Evolutionary conservation across 306 rosid species (phyloP), one percentile per base, ranked within the genome.

Genomic region (Rosa multiflora): DNA sequence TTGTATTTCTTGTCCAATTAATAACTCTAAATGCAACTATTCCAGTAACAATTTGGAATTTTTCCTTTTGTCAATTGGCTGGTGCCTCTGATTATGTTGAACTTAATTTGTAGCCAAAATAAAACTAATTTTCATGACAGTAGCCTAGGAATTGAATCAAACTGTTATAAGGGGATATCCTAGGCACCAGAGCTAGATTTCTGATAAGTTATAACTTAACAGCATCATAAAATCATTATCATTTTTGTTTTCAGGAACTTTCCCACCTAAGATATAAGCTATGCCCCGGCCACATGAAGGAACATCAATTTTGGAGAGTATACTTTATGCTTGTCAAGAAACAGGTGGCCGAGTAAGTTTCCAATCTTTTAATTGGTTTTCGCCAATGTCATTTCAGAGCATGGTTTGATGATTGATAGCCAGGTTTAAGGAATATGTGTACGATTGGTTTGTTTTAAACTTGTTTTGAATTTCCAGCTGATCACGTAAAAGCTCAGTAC

Each of bases 241-340:
- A 21, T 75, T 51, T 42, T 46, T 73, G 43, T 82, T 53, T 87
- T 61, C 88, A 94, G 97, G 97, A 92, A 78, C 84, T 94, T 67
- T 89, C 98, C 29, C 93, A 88, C 48, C 83, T 94, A 42, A 85
- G 98, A 83, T 94, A 88, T 70, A 85, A 70, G 80, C 85, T 92
- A n/a, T 94, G 98, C 83, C 98, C 98, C 4, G 88, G 97, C 76
- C 87, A 81, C 84, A 78, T 94, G 91, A 94, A 91, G 93, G 98
- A 94, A 81, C 76, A 78, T 17, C 91, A 90, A 51, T 92, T 94
- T 86, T 94, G 98, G 98, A 88, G 76, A 80, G 88, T 91, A 80
- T 92, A 92, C 85, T 94, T 94, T 82, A 70, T 72, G 76, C 97
- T 94, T 81, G 90, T 94, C 68, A 86, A 90, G 84, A 88, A 83